Conservation (phyloP, 139 green algal genomes). For the Chlamydomonas sp. region DNA sequence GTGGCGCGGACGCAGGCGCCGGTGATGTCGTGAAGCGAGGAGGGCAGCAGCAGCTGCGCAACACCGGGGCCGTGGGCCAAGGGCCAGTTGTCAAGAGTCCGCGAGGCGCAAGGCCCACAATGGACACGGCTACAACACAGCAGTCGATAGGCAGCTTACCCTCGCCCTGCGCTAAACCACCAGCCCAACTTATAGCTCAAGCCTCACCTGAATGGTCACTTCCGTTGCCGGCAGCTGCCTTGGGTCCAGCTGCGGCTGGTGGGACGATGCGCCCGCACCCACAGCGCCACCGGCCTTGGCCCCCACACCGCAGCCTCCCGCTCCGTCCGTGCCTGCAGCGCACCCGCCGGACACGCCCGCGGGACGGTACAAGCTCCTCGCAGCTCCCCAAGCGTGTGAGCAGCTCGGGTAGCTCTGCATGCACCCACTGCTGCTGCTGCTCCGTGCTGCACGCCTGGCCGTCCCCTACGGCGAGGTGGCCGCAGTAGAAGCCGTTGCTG, state of each 20-base stretch:
- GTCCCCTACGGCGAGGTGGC: too few species aligned
- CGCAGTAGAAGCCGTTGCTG: too few species aligned
- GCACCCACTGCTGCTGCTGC: too few species aligned
- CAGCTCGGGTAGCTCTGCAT: neutral
- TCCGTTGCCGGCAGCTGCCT: neutral
- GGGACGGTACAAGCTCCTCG: conserved; percentile 5
- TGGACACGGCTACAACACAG: too few species aligned
- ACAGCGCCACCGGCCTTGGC: too few species aligned
- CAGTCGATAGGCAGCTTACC: neutral
- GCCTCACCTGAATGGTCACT: neutral
- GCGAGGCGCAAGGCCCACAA: too few species aligned
- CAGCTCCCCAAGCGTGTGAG: conserved; percentile 21
- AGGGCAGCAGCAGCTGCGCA: conserved; percentile 2
- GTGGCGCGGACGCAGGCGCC: conserved; percentile 20
- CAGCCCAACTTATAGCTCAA: neutral
- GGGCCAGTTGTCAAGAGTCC: too few species aligned
- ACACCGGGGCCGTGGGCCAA: too few species aligned
- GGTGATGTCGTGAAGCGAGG: conserved; percentile 20
- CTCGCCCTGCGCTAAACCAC: neutral
- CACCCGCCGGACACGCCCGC: neutral
- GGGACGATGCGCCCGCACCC: too few species aligned
- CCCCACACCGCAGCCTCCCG: too few species aligned
- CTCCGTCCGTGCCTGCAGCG: too few species aligned
- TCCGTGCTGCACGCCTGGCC: too few species aligned
- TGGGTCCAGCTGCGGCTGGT: conserved; percentile 9